phyloP scores from a whole-genome alignment of 2,329 filamentous ascomycete genomes.

The Teratosphaeria zuluensis region DNA sequence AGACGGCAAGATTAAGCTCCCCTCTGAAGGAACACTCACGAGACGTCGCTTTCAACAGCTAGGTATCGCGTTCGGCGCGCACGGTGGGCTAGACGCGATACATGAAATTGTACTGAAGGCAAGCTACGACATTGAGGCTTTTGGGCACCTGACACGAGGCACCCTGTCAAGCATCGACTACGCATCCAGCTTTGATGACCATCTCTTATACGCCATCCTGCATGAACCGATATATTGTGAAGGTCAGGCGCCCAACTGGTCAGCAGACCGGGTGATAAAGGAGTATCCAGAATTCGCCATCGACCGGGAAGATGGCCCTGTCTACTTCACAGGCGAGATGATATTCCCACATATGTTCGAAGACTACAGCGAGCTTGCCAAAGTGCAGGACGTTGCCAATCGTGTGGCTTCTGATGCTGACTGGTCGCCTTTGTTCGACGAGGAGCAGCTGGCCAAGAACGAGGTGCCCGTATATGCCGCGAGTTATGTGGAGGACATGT shows the following conservation, averaged over 20 bases:
- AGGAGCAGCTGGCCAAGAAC: constrained; percentile 62
- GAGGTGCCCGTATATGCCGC: constrained; percentile 79
- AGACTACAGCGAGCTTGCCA: constrained; percentile 64
- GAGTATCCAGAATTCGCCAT: constrained; percentile 38
- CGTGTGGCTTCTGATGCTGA: constrained; percentile 56
- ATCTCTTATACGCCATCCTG: constrained; percentile 73
- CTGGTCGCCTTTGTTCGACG: constrained; percentile 72
- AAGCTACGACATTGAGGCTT: constrained; percentile 62
- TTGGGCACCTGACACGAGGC: constrained; percentile 64
- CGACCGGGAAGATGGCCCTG: constrained; percentile 38
- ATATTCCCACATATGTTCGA: constrained; percentile 79
- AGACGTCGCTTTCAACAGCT: constrained; percentile 65
- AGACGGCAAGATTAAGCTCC: constrained; percentile 53
- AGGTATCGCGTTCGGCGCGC: constrained; percentile 67
- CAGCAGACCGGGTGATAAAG: constrained; percentile 56
- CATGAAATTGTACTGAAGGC: constrained; percentile 65
- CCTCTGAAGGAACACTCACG: constrained; percentile 64
- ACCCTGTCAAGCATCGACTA: constrained; percentile 61
- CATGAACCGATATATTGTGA: constrained; percentile 86
- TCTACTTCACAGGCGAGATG: constrained; percentile 90
- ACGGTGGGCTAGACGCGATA: constrained; percentile 66
- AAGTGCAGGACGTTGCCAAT: constrained; percentile 59
- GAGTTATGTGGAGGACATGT: constrained; percentile 82
- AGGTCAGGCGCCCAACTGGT: constrained; percentile 61
- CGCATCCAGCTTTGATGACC: constrained; percentile 60